Conservation (phyloP, 352 stramenopile species). For the Phytophthora meadii region DNA sequence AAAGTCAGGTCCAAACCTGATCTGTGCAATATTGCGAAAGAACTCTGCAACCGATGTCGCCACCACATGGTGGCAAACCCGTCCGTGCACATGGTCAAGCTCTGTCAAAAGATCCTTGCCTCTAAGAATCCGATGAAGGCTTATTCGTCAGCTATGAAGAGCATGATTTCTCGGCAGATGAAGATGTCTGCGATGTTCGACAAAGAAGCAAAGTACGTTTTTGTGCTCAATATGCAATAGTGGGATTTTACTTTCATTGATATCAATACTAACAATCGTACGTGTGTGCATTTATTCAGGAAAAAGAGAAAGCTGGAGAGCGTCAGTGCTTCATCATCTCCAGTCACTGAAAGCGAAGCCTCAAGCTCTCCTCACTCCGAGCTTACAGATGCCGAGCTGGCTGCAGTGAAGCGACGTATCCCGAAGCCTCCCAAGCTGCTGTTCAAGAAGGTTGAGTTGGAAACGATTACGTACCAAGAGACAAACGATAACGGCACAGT, state of each 20-base stretch:
- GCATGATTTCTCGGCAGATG: constrained; percentile 87
- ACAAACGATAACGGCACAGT: constrained; percentile 89
- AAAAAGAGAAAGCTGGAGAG: constrained; percentile 82
- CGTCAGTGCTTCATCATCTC: constrained; percentile 52
- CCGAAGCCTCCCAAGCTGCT: constrained; percentile 82
- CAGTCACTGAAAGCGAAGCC: constrained; percentile 68
- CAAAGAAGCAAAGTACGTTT: constrained; percentile 75
- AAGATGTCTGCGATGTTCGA: constrained; percentile 78
- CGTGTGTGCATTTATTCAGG: constrained; percentile 36
- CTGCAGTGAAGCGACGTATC: constrained; percentile 80
- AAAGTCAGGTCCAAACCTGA: constrained; percentile 69
- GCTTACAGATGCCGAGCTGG: constrained; percentile 83
- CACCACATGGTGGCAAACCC: constrained; percentile 87
- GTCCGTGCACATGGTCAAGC: constrained; percentile 84
- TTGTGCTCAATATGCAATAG: not conserved
- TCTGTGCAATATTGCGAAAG: constrained; percentile 77
- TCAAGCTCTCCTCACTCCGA: constrained; percentile 71
- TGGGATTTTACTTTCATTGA: not conserved
- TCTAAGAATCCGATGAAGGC: constrained; percentile 81
- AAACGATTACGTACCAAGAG: constrained; percentile 85
- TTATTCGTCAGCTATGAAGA: constrained; percentile 88
- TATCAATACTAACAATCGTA: constrained; percentile 20
- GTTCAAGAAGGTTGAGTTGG: constrained; percentile 89
- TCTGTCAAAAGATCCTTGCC: constrained; percentile 76
- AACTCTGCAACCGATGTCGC: constrained; percentile 78